Conservation (phyloP, 225 moss, liverwort and hornwort genomes). For the Asterella californica region DNA sequence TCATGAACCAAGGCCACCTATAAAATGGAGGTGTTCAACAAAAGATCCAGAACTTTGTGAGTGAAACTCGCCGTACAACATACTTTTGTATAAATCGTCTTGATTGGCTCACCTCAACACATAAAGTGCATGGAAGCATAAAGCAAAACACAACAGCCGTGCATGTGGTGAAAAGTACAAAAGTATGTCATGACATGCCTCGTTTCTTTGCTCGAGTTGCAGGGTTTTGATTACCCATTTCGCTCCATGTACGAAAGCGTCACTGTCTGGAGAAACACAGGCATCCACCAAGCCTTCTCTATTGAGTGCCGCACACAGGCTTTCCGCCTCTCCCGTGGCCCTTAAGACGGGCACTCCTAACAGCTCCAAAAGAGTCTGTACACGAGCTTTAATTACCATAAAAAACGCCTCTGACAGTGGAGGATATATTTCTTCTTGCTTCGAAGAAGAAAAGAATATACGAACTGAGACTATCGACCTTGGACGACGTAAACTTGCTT, state of each 20-base stretch:
- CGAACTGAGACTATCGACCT: neutral
- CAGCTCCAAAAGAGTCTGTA: constrained; percentile 36
- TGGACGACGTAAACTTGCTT: neutral
- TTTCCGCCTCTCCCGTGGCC: constrained; percentile 53
- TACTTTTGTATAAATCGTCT: neutral
- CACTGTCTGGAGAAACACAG: constrained; percentile 54
- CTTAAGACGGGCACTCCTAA: constrained; percentile 50
- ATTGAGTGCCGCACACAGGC: constrained; percentile 50
- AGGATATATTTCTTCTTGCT: neutral
- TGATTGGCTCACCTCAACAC: neutral
- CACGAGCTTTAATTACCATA: neutral
- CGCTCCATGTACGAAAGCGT: constrained; percentile 50
- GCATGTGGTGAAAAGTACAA: neutral
- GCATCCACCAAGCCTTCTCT: constrained; percentile 47
- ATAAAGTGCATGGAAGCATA: neutral
- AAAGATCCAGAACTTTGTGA: neutral
- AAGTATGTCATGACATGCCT: neutral
- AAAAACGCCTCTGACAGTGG: neutral
- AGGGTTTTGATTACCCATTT: constrained; percentile 42
- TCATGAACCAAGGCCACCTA: neutral
- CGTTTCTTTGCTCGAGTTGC: constrained; percentile 29
- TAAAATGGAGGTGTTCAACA: neutral
- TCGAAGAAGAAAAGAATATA: neutral
- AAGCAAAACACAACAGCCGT: neutral
- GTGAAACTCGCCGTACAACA: too few relatives aligned